Evolutionary conservation across 306 rosid genomes (phyloP).

Genomic region (Neltuma alba): DNA sequence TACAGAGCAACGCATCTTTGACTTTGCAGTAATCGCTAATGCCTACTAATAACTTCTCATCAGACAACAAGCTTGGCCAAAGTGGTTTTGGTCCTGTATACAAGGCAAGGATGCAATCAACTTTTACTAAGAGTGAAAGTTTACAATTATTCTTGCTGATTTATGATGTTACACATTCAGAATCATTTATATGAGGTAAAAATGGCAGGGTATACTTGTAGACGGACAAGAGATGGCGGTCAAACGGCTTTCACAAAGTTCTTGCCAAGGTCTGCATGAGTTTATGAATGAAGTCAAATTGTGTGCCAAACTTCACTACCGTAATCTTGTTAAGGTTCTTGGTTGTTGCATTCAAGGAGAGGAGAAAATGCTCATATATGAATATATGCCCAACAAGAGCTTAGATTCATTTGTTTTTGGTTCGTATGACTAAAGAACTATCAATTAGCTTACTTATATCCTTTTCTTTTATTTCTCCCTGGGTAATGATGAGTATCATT

Average conservation of each 20-base stretch:
- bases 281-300: not conserved
- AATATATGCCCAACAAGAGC: not conserved
- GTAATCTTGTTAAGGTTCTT: not conserved
- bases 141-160: not conserved
- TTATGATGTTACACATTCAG: not conserved
- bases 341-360: conserved; percentile 1
- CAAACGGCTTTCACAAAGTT: not conserved
- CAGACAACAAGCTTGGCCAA: not conserved
- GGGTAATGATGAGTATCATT: not conserved
- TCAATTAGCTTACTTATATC: not conserved
- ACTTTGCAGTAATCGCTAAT: not conserved
- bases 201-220: not conserved
- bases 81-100: conserved; percentile 6
- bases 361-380: conserved; percentile 10
- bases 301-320: not conserved
- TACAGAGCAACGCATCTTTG: not conserved
- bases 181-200: not conserved
- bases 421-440: not conserved
- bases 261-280: not conserved
- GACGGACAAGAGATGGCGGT: not conserved
- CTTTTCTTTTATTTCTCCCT: not conserved
- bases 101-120: no score
- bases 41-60: not conserved
- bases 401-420: conserved; percentile 1
- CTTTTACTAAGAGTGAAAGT: no score